A percentile compares a stretch with the other conserved stretches of the same genome.
phyloP scores from a whole-genome alignment of 2,329 filamentous ascomycete genomes.

The Aureobasidium mangrovei region DNA sequence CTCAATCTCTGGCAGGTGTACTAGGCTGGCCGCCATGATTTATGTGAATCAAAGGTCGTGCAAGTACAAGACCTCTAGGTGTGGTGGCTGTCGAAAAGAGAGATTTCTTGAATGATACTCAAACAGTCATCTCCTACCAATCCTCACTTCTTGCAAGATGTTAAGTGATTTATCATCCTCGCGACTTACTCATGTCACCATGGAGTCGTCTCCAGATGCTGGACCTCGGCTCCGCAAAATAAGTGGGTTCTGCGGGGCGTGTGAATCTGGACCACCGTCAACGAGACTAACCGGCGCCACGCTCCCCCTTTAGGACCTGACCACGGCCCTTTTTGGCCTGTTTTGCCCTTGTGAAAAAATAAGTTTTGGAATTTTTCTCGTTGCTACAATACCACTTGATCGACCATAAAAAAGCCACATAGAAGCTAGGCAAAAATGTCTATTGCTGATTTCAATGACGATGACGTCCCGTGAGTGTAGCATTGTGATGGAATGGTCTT shows the following conservation, averaged over 20 bases:
- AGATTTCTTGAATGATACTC: too few species aligned
- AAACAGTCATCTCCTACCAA: too few species aligned
- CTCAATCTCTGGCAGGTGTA: slow-evolving; percentile 62
- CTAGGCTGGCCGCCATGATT: slow-evolving; percentile 34
- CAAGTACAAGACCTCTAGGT: not conserved
- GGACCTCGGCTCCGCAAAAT: not conserved
- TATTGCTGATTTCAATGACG: slow-evolving; percentile 15
- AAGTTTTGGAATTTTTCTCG: too few species aligned
- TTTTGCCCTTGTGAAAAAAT: too few species aligned
- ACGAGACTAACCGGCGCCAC: too few species aligned
- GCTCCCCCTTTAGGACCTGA: too few species aligned
- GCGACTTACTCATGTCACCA: not conserved
- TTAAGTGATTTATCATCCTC: not conserved
- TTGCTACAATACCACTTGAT: too few species aligned
- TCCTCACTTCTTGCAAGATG: too few species aligned
- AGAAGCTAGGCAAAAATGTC: not conserved
- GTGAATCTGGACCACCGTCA: too few species aligned
- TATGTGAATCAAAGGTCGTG: not conserved
- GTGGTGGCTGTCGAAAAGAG: not conserved
- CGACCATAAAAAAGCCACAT: too few species aligned
- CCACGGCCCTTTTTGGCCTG: too few species aligned
- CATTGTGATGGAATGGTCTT: too few species aligned
- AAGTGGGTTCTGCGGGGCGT: not conserved
- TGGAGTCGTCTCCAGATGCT: not conserved
- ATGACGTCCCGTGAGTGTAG: slow-evolving; percentile 16